Base-by-base conservation (phyloP, 2,329 filamentous ascomycete species). In the Xylaria sp. region DNA sequence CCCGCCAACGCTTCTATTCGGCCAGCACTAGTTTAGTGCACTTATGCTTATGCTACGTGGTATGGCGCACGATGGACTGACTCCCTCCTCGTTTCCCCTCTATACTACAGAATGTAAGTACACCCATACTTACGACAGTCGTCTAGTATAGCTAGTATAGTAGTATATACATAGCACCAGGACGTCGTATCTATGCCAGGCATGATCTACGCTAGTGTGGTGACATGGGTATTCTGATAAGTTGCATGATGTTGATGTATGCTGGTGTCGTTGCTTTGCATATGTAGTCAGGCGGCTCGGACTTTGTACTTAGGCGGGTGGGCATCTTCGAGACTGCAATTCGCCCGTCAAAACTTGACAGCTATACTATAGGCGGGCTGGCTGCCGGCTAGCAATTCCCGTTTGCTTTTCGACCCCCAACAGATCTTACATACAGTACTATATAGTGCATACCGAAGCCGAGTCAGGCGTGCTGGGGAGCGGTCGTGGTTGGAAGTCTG, bases 261-360 rank as follows among this genome's bases (percentile, higher is more conserved):
- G 59, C 48, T 52, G 44, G 44, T 37, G 53, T 55, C 31, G 41
- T 44, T 35, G 38, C 29, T n/a, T n/a, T 37, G 53, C 58, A 60
- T 55, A 55, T 60, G 49, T 54, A 47, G 58, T 49, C 29, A 55
- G 56, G 48, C 48, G 44, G 57, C 35, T 49, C 27, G n/a, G 57
- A 29, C 49, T 35, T 60, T n/a, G 19, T 17, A 47, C 29, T 6
- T 33, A 33, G 29, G 29, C 25, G 29, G 37, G 29, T 29, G 44
- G 21, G 49, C 29, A 55, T 40, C 33, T 19, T 15, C 21, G 15
- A 48, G 43, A 25, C 43, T 17, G 31, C 17, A 44, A 52, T 52
- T 51, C 46, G 46, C 38, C 23, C 17, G 29, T 37, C 3, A 23
- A n/a, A 19, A 23, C 35, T 55, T 46, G 47, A 38, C 47, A 31